Evolutionary conservation across 192 early-diverging fungal genomes (phyloP), one percentile per base, ranked within the genome.

Genomic region (Coemansia sp.): DNA sequence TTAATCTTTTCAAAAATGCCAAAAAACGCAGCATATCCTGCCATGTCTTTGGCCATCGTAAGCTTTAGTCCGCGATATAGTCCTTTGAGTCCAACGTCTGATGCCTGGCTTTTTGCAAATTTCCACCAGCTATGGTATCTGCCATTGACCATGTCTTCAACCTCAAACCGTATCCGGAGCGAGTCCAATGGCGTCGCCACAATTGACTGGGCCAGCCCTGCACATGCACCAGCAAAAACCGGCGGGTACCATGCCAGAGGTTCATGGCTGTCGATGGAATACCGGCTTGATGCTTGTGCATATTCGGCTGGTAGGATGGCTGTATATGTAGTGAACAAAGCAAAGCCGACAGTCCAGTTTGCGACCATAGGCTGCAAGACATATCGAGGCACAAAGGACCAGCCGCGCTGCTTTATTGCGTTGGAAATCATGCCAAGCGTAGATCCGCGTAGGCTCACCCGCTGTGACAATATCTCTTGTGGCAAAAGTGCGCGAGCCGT

Each of bases 1-100:
- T n/a, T n/a, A n/a, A n/a, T n/a, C n/a, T n/a, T n/a, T n/a, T 93
- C 91, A 72, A 93, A 93, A 8, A 88, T 81, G 16, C 88, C 90
- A 85, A 93, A 93, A 59, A 93, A 93, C 18, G 88, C 74, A 6
- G 89, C 88, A 71, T 89, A 93, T 4, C 90, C 89, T 16, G 87
- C 56, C 0, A 88, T 86, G 67, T 93, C 91, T 84, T 93, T 85
- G 56, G 43, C 52, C 67, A 81, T 67, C n/a, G 83, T 85, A 23
- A 81, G 66, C 57, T 66, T 71, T 18, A 77, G 53, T 3, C 83
- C 83, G 16, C 72, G 70, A 43, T 80, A 85, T 12, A 85, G 72
- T 0, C 74, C 69, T 7, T 24, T 38, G 52, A 67, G 64, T 0
- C 83, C 78, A 10, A 59, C 49, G 20, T 67, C 74, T 10, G 66